phyloP scores from a whole-genome alignment of 2,329 filamentous ascomycete genomes.

The Monilinia laxa region DNA sequence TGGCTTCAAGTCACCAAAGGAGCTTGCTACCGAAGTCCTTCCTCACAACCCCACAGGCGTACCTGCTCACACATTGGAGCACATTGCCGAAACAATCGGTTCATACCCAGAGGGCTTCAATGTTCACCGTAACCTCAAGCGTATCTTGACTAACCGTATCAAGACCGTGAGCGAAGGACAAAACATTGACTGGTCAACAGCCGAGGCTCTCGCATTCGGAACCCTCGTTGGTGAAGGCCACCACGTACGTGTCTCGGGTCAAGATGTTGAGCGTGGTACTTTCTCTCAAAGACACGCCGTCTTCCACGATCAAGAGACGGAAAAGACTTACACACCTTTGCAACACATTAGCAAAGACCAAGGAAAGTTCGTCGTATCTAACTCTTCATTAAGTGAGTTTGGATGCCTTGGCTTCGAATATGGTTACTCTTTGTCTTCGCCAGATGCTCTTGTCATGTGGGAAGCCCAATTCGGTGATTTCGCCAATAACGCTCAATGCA shows the following conservation, averaged over 20 bases:
- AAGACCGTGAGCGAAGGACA: conserved; percentile 91
- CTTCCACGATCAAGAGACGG: conserved; percentile 94
- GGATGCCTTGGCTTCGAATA: conserved; percentile 93
- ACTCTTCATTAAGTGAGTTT: conserved; percentile 78
- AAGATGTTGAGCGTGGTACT: conserved; percentile 98
- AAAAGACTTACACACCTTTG: conserved; percentile 88
- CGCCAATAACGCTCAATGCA: conserved; percentile 98
- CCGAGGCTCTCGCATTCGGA: conserved; percentile 93
- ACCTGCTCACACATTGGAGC: conserved; percentile 67
- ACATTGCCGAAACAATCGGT: conserved; percentile 80
- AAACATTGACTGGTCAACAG: conserved; percentile 97
- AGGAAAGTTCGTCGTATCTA: conserved; percentile 93
- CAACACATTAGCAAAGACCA: conserved; percentile 88
- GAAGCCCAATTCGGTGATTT: conserved; percentile 99
- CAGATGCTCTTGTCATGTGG: conserved; percentile 98
- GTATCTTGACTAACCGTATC: conserved; percentile 83
- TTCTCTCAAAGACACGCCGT: conserved; percentile 98
- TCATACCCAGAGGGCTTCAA: conserved; percentile 80
- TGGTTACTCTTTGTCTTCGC: conserved; percentile 94
- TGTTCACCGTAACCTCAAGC: conserved; percentile 93
- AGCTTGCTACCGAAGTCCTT: conserved; percentile 89
- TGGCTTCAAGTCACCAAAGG: conserved; percentile 98
- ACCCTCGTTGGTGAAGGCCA: conserved; percentile 88
- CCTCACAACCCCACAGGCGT: conserved; percentile 88
- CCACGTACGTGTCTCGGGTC: conserved; percentile 95